phyloP scores from a whole-genome alignment of 2,329 filamentous ascomycete species.

The Akanthomyces muscarius region DNA sequence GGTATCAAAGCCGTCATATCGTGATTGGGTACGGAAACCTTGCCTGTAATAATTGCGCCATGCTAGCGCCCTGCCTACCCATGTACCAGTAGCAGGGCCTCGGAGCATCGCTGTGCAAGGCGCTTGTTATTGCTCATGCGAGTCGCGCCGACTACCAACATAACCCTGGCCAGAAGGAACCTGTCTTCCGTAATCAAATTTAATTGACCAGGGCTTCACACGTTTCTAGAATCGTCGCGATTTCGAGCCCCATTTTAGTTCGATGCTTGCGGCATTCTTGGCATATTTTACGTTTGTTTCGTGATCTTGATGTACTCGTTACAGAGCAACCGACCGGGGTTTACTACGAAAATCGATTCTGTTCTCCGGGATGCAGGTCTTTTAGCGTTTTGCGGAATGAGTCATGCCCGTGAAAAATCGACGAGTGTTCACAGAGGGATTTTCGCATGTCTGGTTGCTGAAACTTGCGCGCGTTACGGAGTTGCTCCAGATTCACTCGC shows the following conservation, averaged over 20 bases:
- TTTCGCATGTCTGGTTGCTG: neutral
- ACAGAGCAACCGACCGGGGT: too few species aligned
- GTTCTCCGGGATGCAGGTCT: too few species aligned
- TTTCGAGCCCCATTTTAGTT: too few species aligned
- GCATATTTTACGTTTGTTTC: too few species aligned
- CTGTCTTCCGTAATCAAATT: neutral
- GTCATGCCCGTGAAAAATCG: neutral
- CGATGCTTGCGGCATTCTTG: too few species aligned
- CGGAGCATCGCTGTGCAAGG: neutral
- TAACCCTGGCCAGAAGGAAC: neutral
- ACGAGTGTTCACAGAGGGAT: neutral
- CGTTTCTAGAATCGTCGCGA: too few species aligned
- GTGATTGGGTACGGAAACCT: neutral
- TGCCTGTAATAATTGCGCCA: neutral
- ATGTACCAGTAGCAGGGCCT: neutral
- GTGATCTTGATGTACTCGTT: too few species aligned
- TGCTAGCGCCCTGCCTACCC: neutral
- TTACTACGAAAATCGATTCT: too few species aligned
- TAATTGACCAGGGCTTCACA: too few species aligned
- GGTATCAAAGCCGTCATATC: neutral
- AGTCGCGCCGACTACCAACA: neutral
- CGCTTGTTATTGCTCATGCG: neutral
- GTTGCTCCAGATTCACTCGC: neutral
- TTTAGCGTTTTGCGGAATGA: too few species aligned
- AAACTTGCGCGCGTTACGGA: neutral